Evolutionary conservation across 768 basidiomycete genomes (phyloP).

Genomic region (Mycena indigotica): DNA sequence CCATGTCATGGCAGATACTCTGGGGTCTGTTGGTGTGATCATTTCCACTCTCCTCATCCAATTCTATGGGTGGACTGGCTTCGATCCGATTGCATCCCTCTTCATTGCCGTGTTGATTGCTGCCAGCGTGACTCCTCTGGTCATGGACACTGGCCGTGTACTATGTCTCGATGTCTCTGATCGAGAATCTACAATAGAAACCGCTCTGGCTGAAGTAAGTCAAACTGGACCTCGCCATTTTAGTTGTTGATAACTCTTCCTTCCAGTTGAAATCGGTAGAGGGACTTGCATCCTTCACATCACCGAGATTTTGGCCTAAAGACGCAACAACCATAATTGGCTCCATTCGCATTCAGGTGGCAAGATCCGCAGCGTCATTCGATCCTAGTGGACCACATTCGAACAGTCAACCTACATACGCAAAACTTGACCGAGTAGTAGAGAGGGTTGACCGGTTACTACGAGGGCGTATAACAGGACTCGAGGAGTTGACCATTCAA

Average conservation of each 20-base stretch:
- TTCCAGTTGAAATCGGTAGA: constrained; percentile 70
- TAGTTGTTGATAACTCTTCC: background rate
- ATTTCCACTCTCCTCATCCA: constrained; percentile 94
- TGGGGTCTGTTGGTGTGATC: constrained; percentile 97
- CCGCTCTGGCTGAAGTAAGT: constrained; percentile 66
- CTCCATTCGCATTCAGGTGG: constrained; percentile 89
- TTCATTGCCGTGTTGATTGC: constrained; percentile 96
- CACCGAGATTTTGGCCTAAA: constrained; percentile 94
- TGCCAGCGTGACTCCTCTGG: constrained; percentile 92
- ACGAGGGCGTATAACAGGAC: constrained; percentile 70
- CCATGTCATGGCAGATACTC: constrained; percentile 96
- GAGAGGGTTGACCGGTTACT: constrained; percentile 75
- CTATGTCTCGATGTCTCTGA: constrained; percentile 85
- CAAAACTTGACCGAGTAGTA: constrained; percentile 70
- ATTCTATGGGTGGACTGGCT: constrained; percentile 97
- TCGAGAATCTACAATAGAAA: constrained; percentile 53
- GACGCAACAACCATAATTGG: constrained; percentile 85
- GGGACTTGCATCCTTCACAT: constrained; percentile 78
- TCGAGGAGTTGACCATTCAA: constrained; percentile 92
- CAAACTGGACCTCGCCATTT: background rate
- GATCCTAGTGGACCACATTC: constrained; percentile 60
- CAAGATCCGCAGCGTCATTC: constrained; percentile 55
- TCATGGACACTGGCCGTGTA: constrained; percentile 89
- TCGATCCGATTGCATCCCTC: constrained; percentile 95
- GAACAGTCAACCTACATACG: constrained; percentile 49